phyloP scores from a whole-genome alignment of 1,139 yeast genomes.

The Suhomyces yuchorum region DNA sequence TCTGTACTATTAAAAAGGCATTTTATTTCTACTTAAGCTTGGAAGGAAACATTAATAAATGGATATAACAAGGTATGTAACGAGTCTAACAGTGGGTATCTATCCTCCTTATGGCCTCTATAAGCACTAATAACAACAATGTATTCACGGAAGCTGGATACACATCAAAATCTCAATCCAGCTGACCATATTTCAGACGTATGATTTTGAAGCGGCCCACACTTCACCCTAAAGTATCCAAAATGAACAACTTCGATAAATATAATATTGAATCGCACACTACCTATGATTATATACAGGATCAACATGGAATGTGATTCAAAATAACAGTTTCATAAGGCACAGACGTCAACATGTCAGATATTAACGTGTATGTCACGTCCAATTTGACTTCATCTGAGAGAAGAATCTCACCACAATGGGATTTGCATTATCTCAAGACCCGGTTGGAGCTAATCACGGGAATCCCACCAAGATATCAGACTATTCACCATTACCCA shows the following conservation, averaged over 20 bases:
- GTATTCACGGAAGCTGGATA: no score
- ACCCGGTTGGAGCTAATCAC: slow-evolving; percentile 68
- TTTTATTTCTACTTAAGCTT: slow-evolving; percentile 5
- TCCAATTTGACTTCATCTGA: slow-evolving; percentile 73
- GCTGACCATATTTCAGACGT: no score
- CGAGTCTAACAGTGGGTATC: not conserved
- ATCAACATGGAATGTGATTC: not conserved
- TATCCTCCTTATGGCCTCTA: no score
- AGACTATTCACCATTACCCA: slow-evolving; percentile 54
- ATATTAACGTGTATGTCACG: slow-evolving; percentile 59
- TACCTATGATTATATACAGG: not conserved
- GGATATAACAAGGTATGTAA: not conserved
- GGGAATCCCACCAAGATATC: slow-evolving; percentile 69
- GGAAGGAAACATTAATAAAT: slow-evolving; percentile 1
- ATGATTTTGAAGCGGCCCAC: no score
- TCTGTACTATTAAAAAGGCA: slow-evolving; percentile 8
- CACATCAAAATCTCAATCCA: no score
- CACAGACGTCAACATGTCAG: slow-evolving; percentile 33
- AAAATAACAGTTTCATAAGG: not conserved
- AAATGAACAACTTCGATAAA: no score
- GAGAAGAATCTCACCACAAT: slow-evolving; percentile 62
- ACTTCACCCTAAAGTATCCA: no score
- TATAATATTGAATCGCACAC: no score
- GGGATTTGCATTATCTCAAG: slow-evolving; percentile 62
- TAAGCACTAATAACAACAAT: no score